Evolutionary conservation across 1,284 basidiomycete genomes (phyloP), one percentile per base, ranked within the genome.

Genomic region (Xerocomus amazonicus): DNA sequence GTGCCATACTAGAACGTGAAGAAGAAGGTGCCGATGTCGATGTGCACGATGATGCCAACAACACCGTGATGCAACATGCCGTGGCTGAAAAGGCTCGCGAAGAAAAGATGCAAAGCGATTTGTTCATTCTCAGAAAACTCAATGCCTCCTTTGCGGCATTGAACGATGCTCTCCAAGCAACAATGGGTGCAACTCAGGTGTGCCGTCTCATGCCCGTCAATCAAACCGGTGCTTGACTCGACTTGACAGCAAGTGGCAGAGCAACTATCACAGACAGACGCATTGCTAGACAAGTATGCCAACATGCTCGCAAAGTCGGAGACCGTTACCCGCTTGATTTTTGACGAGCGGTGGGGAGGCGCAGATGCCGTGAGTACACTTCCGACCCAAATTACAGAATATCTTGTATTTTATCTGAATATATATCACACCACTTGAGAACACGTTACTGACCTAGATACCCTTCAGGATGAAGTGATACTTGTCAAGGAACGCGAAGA

Each of bases 281-380:
- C 77, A 1, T 67, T 90, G 49, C 69, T 90, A 48, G 80, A 87
- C 65, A 85, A 81, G 73, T 90, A 90, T 60, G 77, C 85, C 38
- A 70, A 68, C 37, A 77, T 88, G 44, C 70, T 90, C n/a, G 76
- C 78, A 3, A 81, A 78, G 60, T 84, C 86, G 0, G 87, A 90
- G 62, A 74, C 78, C 9, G 74, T 78, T 52, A 72, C 84, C 3
- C 77, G 76, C 31, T 64, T 90, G 48, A 79, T 90, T 26, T 81
- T 88, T 54, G 87, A 90, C 61, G 83, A 88, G 54, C 71, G 78
- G 51, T 90, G 84, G 84, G 70, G 78, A 50, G 87, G 87, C 3
- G 84, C 80, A 40, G 81, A 84, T 52, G 77, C 72, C 43, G 87
- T 87, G 61, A 66, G 81, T 52, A 26, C 19, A 23, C 19, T 23